Evolutionary conservation across 805 yeast genomes (phyloP).

Genomic region (Zygoascus biomembranicola): DNA sequence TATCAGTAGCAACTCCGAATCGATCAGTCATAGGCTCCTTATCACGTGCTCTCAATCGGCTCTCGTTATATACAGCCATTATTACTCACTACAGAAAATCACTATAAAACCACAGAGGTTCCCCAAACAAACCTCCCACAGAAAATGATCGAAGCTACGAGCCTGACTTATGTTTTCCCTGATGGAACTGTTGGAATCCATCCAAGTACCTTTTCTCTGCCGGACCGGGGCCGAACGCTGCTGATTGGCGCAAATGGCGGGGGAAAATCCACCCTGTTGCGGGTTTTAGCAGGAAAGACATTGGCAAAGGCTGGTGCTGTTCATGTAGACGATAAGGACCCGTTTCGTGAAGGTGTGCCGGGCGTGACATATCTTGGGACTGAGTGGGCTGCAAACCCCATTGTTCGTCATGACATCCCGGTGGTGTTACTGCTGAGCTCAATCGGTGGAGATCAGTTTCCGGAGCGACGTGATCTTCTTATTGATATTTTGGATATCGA

Average conservation of each 20-base stretch:
- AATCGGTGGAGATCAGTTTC: constrained; percentile 70
- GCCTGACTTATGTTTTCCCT: constrained; percentile 64
- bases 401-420: constrained; percentile 85
- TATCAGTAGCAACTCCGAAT: too few relatives aligned
- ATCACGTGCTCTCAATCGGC: too few relatives aligned
- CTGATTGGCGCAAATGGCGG: constrained; percentile 95
- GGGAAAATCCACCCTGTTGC: constrained; percentile 84
- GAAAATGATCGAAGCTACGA: constrained; percentile 45
- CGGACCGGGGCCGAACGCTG: constrained; percentile 67
- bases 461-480: constrained; percentile 69
- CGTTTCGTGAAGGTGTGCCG: constrained; percentile 56
- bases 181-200: constrained; percentile 57
- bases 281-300: constrained; percentile 85
- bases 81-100: too few relatives aligned
- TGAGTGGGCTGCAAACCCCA: constrained; percentile 92
- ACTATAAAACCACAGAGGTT: neutral
- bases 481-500: constrained; percentile 78
- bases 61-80: too few relatives aligned
- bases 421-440: constrained; percentile 71
- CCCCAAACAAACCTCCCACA: neutral
- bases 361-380: constrained; percentile 76
- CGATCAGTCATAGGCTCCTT: too few relatives aligned
- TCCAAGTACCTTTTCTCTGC: constrained; percentile 51
- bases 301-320: constrained; percentile 67
- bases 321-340: constrained; percentile 74